Evolutionary conservation across 495 filamentous ascomycete species (phyloP).

Genomic region (Neurospora sp.): DNA sequence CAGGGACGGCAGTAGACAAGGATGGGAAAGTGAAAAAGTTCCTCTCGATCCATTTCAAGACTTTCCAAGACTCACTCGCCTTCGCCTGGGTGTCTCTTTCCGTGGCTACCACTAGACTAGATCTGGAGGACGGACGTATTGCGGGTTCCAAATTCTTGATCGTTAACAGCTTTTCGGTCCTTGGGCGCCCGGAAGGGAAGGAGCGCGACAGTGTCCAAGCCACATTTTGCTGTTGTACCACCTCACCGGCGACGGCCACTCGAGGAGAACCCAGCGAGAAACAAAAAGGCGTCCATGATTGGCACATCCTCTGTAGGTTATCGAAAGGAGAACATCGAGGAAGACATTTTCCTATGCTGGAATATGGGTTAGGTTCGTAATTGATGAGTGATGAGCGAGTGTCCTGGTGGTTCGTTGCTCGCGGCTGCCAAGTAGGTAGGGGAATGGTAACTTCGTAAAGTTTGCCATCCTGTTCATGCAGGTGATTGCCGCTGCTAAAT

Average conservation of each 20-base stretch:
- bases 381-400: not conserved
- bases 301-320: not conserved
- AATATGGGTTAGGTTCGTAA: not conserved
- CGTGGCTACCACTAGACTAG: not conserved
- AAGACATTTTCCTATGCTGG: not conserved
- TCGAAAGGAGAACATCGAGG: not conserved
- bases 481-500: not conserved
- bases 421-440: not conserved
- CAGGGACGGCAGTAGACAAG: not conserved
- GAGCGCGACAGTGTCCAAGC: conserved; percentile 3
- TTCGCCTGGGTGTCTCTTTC: not conserved
- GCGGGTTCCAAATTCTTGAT: not conserved
- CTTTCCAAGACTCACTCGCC: not conserved
- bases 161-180: not conserved
- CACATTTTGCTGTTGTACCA: conserved; percentile 12
- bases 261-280: not conserved
- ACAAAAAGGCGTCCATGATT: not conserved
- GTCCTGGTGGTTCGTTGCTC: not conserved
- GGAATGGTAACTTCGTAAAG: not conserved
- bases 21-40: not conserved
- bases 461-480: not conserved
- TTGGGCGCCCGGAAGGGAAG: not conserved
- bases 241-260: conserved; percentile 1
- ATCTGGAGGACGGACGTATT: not conserved
- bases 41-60: not conserved